These are phyloP conservation scores for Coffea eugenioides DNA, from an alignment of 257 asterid genomes.

Conservation along the genomic window DNA sequence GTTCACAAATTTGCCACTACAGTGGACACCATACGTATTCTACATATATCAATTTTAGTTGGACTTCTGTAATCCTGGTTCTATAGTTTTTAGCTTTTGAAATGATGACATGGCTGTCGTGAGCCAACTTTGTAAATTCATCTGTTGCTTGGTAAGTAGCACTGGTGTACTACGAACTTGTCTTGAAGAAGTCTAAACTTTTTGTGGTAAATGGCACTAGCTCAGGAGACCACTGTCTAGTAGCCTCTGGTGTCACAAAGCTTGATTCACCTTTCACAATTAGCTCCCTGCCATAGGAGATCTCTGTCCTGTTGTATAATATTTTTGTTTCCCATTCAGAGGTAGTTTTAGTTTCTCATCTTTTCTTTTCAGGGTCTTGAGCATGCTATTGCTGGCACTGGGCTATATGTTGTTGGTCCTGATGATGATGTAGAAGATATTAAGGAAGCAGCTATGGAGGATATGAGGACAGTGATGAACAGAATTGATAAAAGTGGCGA, in stretches of 20 bases:
- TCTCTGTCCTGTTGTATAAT: neutral
- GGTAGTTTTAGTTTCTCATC: constrained; percentile 2
- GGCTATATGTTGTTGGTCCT: constrained; percentile 86
- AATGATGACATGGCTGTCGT: neutral
- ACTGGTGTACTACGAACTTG: neutral
- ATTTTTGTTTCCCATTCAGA: neutral
- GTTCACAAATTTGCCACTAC: neutral
- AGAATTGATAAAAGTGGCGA: constrained; percentile 91
- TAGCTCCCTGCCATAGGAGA: neutral
- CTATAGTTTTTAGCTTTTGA: neutral
- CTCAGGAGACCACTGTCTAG: too few relatives aligned
- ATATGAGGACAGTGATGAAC: constrained; percentile 91
- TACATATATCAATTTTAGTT: neutral
- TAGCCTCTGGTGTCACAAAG: neutral
- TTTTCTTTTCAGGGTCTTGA: constrained; percentile 74
- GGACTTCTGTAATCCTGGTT: neutral
- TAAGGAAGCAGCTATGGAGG: constrained; percentile 88
- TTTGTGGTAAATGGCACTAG: neutral
- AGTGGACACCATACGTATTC: too few relatives aligned
- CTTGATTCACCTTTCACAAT: neutral
- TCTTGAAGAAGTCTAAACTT: neutral
- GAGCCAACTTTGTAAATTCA: neutral
- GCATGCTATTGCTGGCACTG: constrained; percentile 97
- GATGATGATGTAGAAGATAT: constrained; percentile 75
- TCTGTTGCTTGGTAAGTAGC: neutral